Percentiles rank a stretch among this genome's conserved stretches.
Conservation (phyloP, 306 rosid genomes). For the Canavalia gladiata region DNA sequence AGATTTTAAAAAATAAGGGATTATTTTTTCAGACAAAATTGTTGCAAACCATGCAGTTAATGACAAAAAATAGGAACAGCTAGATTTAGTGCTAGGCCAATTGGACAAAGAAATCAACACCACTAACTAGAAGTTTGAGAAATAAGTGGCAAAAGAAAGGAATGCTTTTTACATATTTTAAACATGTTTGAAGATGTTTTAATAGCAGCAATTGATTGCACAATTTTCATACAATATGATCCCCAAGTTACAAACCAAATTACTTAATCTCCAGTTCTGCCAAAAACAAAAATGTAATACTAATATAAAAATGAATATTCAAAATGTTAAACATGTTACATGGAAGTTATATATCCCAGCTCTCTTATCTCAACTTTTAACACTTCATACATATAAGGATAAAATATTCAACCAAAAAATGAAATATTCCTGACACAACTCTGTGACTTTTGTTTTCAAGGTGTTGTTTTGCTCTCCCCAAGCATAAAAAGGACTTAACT, state of each 20-base stretch:
- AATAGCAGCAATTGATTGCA: too few species aligned
- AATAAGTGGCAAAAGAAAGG: too few species aligned
- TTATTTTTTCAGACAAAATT: too few species aligned
- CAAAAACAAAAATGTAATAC: neutral
- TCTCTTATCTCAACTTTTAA: neutral
- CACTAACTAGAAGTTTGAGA: too few species aligned
- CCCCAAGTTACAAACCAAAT: too few species aligned
- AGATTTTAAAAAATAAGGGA: too few species aligned
- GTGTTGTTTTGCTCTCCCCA: slow-evolving; percentile 9
- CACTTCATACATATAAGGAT: neutral
- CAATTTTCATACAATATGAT: too few species aligned
- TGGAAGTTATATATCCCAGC: neutral
- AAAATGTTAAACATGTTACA: neutral
- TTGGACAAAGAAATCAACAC: neutral
- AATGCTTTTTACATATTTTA: too few species aligned
- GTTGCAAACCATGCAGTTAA: neutral
- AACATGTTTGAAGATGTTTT: too few species aligned
- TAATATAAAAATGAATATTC: neutral
- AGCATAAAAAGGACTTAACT: slow-evolving; percentile 2
- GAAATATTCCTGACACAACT: slow-evolving; percentile 29
- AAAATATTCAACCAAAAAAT: slow-evolving; percentile 30
- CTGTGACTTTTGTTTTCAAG: slow-evolving; percentile 16
- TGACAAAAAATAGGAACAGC: neutral
- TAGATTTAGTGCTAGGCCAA: neutral
- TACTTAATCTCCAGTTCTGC: too few species aligned